Conservation (phyloP, 1,284 basidiomycete species). For the Apiotrichum mycotoxinovorans region DNA sequence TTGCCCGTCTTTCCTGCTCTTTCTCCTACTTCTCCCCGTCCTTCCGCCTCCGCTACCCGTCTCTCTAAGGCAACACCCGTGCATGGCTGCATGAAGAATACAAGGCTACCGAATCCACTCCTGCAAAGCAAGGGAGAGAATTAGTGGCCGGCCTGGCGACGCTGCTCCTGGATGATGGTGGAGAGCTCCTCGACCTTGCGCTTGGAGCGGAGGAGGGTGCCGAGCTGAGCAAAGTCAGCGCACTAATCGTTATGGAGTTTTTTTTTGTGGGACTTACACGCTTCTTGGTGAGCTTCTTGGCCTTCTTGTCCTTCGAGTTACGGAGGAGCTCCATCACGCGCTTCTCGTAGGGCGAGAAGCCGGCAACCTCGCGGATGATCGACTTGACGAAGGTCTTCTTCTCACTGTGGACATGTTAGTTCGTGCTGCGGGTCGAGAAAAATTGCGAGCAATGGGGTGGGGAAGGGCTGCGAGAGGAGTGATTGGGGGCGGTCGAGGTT, state of each 20-base stretch:
- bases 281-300: slow-evolving; percentile 96
- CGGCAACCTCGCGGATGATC: slow-evolving; percentile 89
- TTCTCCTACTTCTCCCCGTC: too few species aligned
- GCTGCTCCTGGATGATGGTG: slow-evolving; percentile 70
- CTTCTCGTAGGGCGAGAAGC: slow-evolving; percentile 98
- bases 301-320: slow-evolving; percentile 99
- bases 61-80: slow-evolving; percentile 9
- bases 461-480: background rate
- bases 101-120: slow-evolving; percentile 10
- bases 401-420: slow-evolving; percentile 35
- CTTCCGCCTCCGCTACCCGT: background rate
- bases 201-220: slow-evolving; percentile 92
- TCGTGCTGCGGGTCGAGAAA: background rate
- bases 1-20: background rate
- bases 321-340: slow-evolving; percentile 98
- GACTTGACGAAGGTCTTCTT: slow-evolving; percentile 89
- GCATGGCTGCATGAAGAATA: slow-evolving; percentile 18
- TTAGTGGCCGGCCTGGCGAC: slow-evolving; percentile 52
- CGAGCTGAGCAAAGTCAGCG: slow-evolving; percentile 60
- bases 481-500: too few species aligned
- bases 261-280: slow-evolving; percentile 81
- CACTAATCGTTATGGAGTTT: too few species aligned
- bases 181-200: slow-evolving; percentile 94
- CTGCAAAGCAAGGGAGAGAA: slow-evolving; percentile 4
- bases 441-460: background rate